phyloP scores from a whole-genome alignment of 306 rosid species.

The Ziziphus jujuba region DNA sequence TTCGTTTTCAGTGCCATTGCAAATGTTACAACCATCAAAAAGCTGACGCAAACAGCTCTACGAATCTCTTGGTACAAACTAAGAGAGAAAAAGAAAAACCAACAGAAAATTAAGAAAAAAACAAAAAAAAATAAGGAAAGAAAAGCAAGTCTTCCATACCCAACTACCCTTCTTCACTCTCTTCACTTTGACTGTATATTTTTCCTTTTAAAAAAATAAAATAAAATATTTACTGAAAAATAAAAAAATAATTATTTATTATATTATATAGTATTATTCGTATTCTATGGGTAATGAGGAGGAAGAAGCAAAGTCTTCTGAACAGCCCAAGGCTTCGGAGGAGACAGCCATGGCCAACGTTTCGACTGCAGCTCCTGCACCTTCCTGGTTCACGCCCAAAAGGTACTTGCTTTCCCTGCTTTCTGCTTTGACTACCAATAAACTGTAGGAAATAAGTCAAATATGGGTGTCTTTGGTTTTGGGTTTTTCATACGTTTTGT shows the following conservation, averaged over 20 bases:
- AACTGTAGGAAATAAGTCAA: constrained; percentile 9
- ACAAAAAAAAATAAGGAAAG: no score
- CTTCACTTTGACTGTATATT: no score
- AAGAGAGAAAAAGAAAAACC: no score
- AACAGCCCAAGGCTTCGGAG: constrained; percentile 15
- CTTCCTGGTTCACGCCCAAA: constrained; percentile 84
- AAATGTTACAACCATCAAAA: no score
- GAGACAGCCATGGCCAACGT: constrained; percentile 29
- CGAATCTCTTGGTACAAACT: no score
- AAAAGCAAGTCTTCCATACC: no score
- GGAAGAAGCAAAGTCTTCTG: constrained; percentile 18
- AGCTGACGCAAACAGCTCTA: no score
- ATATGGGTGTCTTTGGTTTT: constrained; percentile 5
- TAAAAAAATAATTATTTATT: background rate
- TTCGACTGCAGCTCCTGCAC: constrained; percentile 42
- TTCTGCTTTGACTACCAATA: constrained; percentile 2
- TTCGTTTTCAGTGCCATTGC: no score
- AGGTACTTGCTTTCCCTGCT: constrained; percentile 36
- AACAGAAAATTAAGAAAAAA: no score
- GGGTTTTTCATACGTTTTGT: constrained; percentile 7
- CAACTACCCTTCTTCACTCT: no score
- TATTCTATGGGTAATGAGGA: constrained; percentile 17
- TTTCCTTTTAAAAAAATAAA: background rate
- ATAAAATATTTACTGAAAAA: background rate
- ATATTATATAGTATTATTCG: background rate